A percentile compares a stretch with the other conserved stretches of the same genome.
Evolutionary conservation across 495 filamentous ascomycete genomes (phyloP).

Genomic region (Hypoxylon rickii): DNA sequence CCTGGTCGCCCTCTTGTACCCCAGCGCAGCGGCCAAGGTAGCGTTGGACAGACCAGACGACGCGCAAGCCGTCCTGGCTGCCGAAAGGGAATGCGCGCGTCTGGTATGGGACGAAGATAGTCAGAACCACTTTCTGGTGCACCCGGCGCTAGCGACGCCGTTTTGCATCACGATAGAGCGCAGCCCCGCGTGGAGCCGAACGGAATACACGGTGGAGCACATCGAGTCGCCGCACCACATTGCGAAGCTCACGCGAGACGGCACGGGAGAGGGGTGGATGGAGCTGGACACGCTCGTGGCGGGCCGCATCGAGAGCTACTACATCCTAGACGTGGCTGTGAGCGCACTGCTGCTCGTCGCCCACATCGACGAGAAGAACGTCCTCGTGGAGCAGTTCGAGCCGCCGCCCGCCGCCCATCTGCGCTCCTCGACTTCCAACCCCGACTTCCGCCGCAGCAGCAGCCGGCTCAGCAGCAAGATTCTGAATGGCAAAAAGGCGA

Average conservation of each 20-base stretch:
- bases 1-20: constrained; percentile 74
- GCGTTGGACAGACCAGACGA: constrained; percentile 68
- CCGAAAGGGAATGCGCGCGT: constrained; percentile 71
- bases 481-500: constrained; percentile 15
- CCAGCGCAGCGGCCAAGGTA: constrained; percentile 68
- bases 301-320: constrained; percentile 61
- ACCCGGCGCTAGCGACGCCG: constrained; percentile 66
- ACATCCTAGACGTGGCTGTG: constrained; percentile 75
- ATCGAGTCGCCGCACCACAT: constrained; percentile 58
- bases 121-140: constrained; percentile 69
- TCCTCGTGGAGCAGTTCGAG: constrained; percentile 54
- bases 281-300: constrained; percentile 59
- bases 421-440: constrained; percentile 26
- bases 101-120: constrained; percentile 70
- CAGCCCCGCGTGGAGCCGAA: constrained; percentile 57
- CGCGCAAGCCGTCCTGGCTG: constrained; percentile 63
- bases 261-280: constrained; percentile 55
- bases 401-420: constrained; percentile 49
- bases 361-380: constrained; percentile 59
- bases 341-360: constrained; percentile 73
- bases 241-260: constrained; percentile 56
- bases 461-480: constrained; percentile 35
- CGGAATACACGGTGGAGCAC: constrained; percentile 67
- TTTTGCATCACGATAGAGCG: constrained; percentile 58
- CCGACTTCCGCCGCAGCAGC: constrained; percentile 24